These are phyloP conservation scores for Casuarina cunninghamiana DNA, from an alignment of 306 rosid species.

Conservation along the genomic window DNA sequence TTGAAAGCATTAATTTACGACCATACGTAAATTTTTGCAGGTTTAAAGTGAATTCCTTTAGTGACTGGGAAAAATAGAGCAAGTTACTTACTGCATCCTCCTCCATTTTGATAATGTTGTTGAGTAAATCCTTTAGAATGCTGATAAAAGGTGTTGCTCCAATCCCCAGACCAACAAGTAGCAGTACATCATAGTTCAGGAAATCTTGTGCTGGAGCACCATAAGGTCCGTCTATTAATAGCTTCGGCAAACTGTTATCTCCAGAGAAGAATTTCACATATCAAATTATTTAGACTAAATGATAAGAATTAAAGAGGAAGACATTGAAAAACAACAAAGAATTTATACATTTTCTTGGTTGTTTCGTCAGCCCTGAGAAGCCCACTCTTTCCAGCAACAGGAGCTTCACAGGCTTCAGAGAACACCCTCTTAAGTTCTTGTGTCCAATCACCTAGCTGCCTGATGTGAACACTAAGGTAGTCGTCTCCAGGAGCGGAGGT, in stretches of 20 bases:
- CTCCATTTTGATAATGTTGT: conserved; percentile 89
- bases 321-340: conserved; percentile 12
- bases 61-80: not conserved
- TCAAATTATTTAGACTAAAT: not conserved
- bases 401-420: conserved; percentile 89
- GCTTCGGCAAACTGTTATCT: conserved; percentile 79
- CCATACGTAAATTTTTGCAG: not conserved
- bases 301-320: not conserved
- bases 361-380: conserved; percentile 97
- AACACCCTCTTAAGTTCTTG: conserved; percentile 93
- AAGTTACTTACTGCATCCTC: conserved; percentile 83
- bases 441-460: conserved; percentile 99
- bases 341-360: conserved; percentile 72
- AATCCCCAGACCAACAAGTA: conserved; percentile 96
- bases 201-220: conserved; percentile 99
- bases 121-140: conserved; percentile 90
- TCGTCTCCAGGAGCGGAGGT: conserved; percentile 99
- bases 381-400: conserved; percentile 95
- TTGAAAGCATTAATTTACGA: not conserved
- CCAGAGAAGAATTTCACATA: conserved; percentile 9
- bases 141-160: conserved; percentile 99
- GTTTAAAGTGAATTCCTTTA: not conserved
- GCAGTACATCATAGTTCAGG: conserved; percentile 80
- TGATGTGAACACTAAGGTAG: conserved; percentile 94
- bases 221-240: conserved; percentile 93